Conservation (phyloP, 805 yeast genomes). For the Cyberlindnera galapagoensis region DNA sequence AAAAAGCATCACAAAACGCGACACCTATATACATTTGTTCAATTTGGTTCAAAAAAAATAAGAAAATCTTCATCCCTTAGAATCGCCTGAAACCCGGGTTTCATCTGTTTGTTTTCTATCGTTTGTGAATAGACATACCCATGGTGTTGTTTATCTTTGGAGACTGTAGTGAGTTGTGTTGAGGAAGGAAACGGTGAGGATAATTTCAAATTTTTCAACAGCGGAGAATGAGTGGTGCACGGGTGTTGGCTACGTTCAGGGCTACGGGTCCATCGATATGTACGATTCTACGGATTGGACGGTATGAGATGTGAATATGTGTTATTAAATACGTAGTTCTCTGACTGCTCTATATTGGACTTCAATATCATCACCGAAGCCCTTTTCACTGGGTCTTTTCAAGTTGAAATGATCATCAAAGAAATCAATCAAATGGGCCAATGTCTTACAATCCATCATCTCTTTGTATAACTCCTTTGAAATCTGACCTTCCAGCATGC, state of each 20-base stretch:
- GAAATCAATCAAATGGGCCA: constrained; percentile 73
- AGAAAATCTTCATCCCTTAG: constrained; percentile 20
- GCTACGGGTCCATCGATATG: too few relatives aligned
- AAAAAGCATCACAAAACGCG: constrained; percentile 34
- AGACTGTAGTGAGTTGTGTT: neutral
- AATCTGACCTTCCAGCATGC: constrained; percentile 67
- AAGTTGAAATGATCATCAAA: constrained; percentile 66
- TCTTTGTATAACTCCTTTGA: constrained; percentile 44
- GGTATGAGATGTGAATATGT: too few relatives aligned
- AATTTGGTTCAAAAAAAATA: constrained; percentile 27
- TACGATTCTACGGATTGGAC: too few relatives aligned
- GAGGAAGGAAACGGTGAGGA: neutral
- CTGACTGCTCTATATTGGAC: constrained; percentile 34
- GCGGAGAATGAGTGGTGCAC: constrained; percentile 3
- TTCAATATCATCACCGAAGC: constrained; percentile 52
- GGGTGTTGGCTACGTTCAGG: constrained; percentile 2
- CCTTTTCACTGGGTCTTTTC: constrained; percentile 58
- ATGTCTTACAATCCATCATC: constrained; percentile 53
- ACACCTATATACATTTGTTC: constrained; percentile 17
- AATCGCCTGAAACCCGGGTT: neutral
- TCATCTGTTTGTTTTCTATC: neutral
- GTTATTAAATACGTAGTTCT: constrained; percentile 24
- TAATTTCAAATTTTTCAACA: neutral
- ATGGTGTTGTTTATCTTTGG: neutral
- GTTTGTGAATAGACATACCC: neutral